Base-by-base conservation (phyloP, 768 basidiomycete genomes). In the Infundibulicybe gibba region DNA sequence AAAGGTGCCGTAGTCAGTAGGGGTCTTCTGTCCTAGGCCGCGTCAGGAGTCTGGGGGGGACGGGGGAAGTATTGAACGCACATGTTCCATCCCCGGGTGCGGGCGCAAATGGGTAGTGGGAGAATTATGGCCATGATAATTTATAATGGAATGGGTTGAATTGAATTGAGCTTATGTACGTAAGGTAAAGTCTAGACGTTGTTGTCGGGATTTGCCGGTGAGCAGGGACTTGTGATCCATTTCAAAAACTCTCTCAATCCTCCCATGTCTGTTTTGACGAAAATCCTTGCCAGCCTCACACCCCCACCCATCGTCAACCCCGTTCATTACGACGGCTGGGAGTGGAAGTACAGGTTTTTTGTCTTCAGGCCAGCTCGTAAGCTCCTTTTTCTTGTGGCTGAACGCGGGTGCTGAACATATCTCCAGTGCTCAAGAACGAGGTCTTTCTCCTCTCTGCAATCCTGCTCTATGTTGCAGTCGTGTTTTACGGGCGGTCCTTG, bases 281-380 rank as follows among this genome's bases (percentile, higher is more conserved):
- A 69, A 37, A 42, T 74, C 30, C 50, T 77, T 30, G 50, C 60
- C 6, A 52, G 51, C 32, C 58, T 89, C 51, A 79, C 81, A 4
- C 87, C 87, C 10, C 73, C 80, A 0, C 78, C 81, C 2, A 68
- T 81, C 45, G 57, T 75, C 31, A 70, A 78, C 17, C 65, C 72
- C 10, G 65, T 68, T 6, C 70, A 85, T 6, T 97, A 93, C 62
- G 75, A 85, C 32, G 93, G 92, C 15, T 63, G 79, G 40, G 78
- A 97, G 63, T 84, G 72, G 62, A 74, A 67, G 51, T 94, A 86
- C 84, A 83, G 76, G 59, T 70, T 81, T 46, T 66, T 97, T 55
- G 80, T 84, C 32, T 90, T 95, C 68, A 75, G 92, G 37, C 94
- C 93, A 15, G 88, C 85, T 8, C 61, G 86, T 86, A 58, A 54